Conservation (phyloP, 2,329 filamentous ascomycete species). For the Ceratocystis smalleyi region DNA sequence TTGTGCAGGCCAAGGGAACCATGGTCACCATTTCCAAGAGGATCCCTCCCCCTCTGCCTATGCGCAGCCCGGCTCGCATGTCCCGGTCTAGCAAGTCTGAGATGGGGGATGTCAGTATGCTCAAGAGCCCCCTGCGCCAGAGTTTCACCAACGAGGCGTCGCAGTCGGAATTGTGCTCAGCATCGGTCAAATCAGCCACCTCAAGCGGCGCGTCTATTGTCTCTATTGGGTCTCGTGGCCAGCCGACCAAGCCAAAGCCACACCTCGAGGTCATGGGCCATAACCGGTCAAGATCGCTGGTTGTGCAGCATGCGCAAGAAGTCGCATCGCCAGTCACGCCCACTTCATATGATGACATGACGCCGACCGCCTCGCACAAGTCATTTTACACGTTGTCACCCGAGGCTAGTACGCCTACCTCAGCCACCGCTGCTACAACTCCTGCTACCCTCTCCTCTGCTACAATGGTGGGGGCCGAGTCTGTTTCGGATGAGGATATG, state of each 20-base stretch:
- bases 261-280: constrained; percentile 3
- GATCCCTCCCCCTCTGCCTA: constrained; percentile 59
- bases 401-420: constrained; percentile 9
- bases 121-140: constrained; percentile 36
- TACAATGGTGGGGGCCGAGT: constrained; percentile 4
- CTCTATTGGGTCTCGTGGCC: constrained; percentile 7
- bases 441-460: constrained; percentile 1
- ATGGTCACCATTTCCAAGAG: constrained; percentile 77
- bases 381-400: constrained; percentile 9
- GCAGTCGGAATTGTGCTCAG: not conserved
- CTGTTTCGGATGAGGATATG: constrained; percentile 5
- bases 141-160: constrained; percentile 26
- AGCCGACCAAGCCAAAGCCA: constrained; percentile 4
- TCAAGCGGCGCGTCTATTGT: constrained; percentile 10
- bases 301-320: constrained; percentile 9
- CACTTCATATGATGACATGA: constrained; percentile 7
- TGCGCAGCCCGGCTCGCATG: constrained; percentile 54
- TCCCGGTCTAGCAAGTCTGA: constrained; percentile 39
- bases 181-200: constrained; percentile 2
- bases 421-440: not conserved
- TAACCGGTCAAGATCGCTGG: constrained; percentile 5
- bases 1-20: constrained; percentile 57
- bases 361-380: constrained; percentile 9
- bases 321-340: constrained; percentile 7
- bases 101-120: constrained; percentile 42